Conservation (phyloP, 495 filamentous ascomycete species). For the Cercophora scortea region DNA sequence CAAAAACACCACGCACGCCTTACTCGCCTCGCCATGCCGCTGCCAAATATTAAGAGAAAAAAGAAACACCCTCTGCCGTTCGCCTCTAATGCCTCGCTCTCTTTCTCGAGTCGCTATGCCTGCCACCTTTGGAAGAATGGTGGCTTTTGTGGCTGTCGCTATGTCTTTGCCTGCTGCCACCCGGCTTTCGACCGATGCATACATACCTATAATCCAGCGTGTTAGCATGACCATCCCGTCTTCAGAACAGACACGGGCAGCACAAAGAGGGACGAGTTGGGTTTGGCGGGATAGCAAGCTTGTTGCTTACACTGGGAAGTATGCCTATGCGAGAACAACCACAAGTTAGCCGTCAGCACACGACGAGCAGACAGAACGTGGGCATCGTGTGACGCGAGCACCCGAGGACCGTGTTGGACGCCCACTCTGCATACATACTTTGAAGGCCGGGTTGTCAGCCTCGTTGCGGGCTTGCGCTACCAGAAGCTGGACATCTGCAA, state of each 20-base stretch:
- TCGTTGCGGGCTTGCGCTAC: constrained; percentile 60
- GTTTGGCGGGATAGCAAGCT: no score
- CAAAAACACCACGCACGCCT: not conserved
- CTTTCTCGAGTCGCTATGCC: constrained; percentile 14
- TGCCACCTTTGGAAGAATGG: constrained; percentile 14
- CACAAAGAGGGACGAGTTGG: no score
- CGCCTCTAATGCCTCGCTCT: not conserved
- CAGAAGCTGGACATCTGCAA: constrained; percentile 55
- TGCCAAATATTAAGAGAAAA: not conserved
- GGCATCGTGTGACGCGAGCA: not conserved
- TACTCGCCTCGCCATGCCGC: constrained; percentile 1
- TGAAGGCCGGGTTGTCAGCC: constrained; percentile 54
- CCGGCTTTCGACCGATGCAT: constrained; percentile 45
- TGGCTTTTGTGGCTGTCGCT: constrained; percentile 13
- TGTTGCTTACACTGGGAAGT: constrained; percentile 62
- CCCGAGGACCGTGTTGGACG: not conserved
- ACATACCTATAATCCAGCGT: constrained; percentile 36
- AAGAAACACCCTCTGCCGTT: not conserved
- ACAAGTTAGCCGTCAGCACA: not conserved
- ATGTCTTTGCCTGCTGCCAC: constrained; percentile 19
- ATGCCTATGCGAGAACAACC: constrained; percentile 36
- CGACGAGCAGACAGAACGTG: not conserved
- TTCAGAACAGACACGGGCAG: not conserved
- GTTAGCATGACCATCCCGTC: constrained; percentile 2
- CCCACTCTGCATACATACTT: constrained; percentile 30